phyloP scores from a whole-genome alignment of 75 land plant species.

The Pinus taeda region DNA sequence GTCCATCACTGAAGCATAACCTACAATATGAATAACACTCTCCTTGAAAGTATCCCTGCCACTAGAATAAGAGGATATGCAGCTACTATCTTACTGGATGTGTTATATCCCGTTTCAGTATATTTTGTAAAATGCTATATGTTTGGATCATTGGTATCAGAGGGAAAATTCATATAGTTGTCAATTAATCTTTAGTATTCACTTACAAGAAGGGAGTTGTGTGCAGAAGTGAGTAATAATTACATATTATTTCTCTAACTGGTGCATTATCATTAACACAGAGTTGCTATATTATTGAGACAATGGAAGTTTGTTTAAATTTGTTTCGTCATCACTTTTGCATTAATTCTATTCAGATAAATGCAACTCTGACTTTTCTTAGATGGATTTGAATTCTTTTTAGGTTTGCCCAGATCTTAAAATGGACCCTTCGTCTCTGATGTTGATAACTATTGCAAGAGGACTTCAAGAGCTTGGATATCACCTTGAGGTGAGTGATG shows the following conservation, averaged over 20 bases:
- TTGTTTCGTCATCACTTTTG: not conserved
- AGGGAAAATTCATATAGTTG: not conserved
- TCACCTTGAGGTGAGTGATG: slow-evolving; percentile 46
- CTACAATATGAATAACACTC: no score
- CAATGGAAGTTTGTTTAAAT: not conserved
- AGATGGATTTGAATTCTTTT: not conserved
- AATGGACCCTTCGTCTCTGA: slow-evolving; percentile 43
- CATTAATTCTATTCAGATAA: not conserved
- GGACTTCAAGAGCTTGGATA: slow-evolving; percentile 69
- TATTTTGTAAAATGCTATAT: no score
- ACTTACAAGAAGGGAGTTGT: no score
- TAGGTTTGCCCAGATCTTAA: slow-evolving; percentile 61
- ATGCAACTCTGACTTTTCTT: slow-evolving; percentile 3
- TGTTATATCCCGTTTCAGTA: no score
- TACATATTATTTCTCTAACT: not conserved
- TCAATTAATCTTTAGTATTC: not conserved
- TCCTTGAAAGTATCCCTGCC: no score
- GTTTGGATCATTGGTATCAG: not conserved
- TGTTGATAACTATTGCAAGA: slow-evolving; percentile 68
- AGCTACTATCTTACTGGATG: no score
- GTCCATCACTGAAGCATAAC: no score
- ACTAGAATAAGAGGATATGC: no score
- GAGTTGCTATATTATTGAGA: not conserved
- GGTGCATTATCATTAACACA: not conserved
- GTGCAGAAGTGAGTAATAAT: not conserved